Base-by-base conservation (phyloP, 1,284 basidiomycete genomes). In the Schizopora paradoxa region DNA sequence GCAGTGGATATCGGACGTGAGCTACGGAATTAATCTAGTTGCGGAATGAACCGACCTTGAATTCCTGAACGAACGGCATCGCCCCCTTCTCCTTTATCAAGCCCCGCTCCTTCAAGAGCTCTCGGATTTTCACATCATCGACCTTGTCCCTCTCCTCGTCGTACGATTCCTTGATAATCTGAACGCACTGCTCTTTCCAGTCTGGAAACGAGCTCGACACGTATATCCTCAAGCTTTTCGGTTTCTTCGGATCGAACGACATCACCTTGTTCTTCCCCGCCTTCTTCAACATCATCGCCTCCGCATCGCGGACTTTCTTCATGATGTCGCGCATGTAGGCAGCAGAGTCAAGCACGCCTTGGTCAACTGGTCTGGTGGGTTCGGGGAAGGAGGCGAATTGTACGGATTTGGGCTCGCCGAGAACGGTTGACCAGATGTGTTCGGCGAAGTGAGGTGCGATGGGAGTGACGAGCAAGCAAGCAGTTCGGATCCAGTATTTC, bases 371-470 rank as follows among this genome's bases (percentile, higher is more conserved):
- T 5, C 63, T 68, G 5, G 70, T 63, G 5, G 82, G 77, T 50
- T 76, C 75, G 0, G 93, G 92, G 82, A 84, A 96, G 5, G 67
- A 70, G 1, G 93, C 93, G 22, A 70, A 65, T 65, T 99, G 95
- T 38, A 98, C 77, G 11, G 92, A 87, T 18, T 74, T 70, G 6
- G 78, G 69, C 53, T 86, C 78, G 51, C 85, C 78, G 50, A 97
- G 77, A 51, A 96, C 73, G 21, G 74, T 67, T 27, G 72, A 68
- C 86, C 90, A 95, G 56, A 99, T 77, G 70, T 95, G 89, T 62
- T 99, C 95, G 41, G 93, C 78, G 64, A 91, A 91, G 71, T 99
- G 96, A 1, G 95, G 94, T 0, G 93, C 91, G 64, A 99, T 82
- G 41, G 96, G 95, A 0, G 84, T 72, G 58, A 90, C 76, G 54